Evolutionary conservation across 2,329 filamentous ascomycete species (phyloP).

Genomic region (Botrytis sinoallii): DNA sequence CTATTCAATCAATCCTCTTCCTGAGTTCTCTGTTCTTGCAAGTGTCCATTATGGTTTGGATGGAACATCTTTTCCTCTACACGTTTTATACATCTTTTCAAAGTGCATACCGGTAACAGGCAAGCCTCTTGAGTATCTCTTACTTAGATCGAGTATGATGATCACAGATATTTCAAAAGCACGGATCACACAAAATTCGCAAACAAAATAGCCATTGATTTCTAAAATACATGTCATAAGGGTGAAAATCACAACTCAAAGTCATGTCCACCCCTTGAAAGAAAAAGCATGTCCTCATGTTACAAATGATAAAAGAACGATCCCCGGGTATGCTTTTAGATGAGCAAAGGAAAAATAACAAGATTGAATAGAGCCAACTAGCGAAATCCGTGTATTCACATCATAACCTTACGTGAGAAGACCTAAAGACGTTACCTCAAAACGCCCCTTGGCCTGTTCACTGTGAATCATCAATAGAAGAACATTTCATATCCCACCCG

Average conservation of each 20-base stretch:
- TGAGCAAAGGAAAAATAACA: constrained; percentile 15
- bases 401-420: constrained; percentile 16
- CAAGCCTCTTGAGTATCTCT: not conserved
- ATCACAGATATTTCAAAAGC: not conserved
- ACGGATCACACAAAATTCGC: not conserved
- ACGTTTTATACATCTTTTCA: not conserved
- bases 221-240: constrained; percentile 19
- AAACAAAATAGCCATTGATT: constrained; percentile 17
- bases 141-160: not conserved
- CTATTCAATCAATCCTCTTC: not conserved
- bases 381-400: constrained; percentile 21
- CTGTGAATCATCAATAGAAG: constrained; percentile 19
- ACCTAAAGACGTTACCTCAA: constrained; percentile 18
- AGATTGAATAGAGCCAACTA: constrained; percentile 14
- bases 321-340: constrained; percentile 18
- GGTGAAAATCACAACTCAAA: constrained; percentile 3
- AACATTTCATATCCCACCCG: constrained; percentile 20
- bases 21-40: not conserved
- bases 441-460: constrained; percentile 20
- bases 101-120: not conserved
- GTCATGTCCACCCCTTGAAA: not conserved
- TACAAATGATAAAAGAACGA: constrained; percentile 1
- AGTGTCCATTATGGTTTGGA: not conserved
- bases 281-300: constrained; percentile 10
- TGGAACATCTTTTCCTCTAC: not conserved